Evolutionary conservation across 106 monocot species (phyloP), one percentile per base, ranked within the genome.

Genomic region (Allium sativum): DNA sequence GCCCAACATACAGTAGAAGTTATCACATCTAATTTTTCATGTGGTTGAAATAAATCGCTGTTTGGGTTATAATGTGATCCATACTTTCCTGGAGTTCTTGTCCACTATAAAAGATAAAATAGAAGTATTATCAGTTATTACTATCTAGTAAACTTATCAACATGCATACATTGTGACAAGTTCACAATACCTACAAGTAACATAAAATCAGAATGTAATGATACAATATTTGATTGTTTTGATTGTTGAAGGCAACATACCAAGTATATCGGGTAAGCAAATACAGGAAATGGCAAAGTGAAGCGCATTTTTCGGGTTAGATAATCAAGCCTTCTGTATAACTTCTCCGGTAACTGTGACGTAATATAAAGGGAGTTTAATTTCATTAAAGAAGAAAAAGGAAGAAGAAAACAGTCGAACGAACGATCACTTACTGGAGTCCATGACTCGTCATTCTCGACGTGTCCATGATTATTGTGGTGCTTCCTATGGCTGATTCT

Each of bases 391-490:
- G 13, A 8, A 43, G 13, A 53, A 18, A 44, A 62, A 31, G 5
- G 31, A 5, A 5, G 31, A 62, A n/a, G 5, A 12, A 21, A 47
- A 62, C 4, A 31, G 31, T 31, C 31, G 10, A 65, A 40, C 0
- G 1, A 1, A 1, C 22, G 70, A 48, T 9, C 3, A 81, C 75
- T 61, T 53, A 89, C 89, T 18, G 93, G 93, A 40, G 85, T 85
- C 93, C 93, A 93, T 6, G 93, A 93, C 57, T 93, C 93, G 42
- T 93, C 93, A 9, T 93, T 89, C 72, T 93, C 93, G 7, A 85
- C 93, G 31, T 93, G 93, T 21, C 93, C 93, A 40, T 89, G 85
- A 78, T 93, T 85, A 78, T 89, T 88, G 68, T 93, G 93, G 62
- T 93, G 93, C 7, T 78, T 89, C 63, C 82, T 79, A 64, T 93